phyloP scores from a whole-genome alignment of 345 rosid species.

The Arabidopsis thaliana region TAIR10.1 NC_003070.9:27561001-27561500 shows the following conservation, averaged over 20 bases:
- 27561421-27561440: slow-evolving; percentile 22
- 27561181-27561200: slow-evolving; percentile 41
- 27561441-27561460: slow-evolving; percentile 48
- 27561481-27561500: slow-evolving; percentile 70
- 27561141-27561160: slow-evolving; percentile 56
- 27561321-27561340: slow-evolving; percentile 42
- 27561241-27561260: slow-evolving; percentile 15
- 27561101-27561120: slow-evolving; percentile 60
- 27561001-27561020: not conserved
- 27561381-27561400: slow-evolving; percentile 60
- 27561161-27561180: slow-evolving; percentile 63
- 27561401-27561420: slow-evolving; percentile 57
- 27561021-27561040: not conserved
- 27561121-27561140: slow-evolving; percentile 65
- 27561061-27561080: not conserved
- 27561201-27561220: not conserved
- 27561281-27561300: slow-evolving; percentile 50
- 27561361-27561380: slow-evolving; percentile 69
- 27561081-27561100: slow-evolving; percentile 47
- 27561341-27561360: slow-evolving; percentile 72
- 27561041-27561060: no score
- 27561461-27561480: slow-evolving; percentile 48
- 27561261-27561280: slow-evolving; percentile 50
- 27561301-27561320: slow-evolving; percentile 52
- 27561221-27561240: not conserved